Conservation (phyloP, 2,329 filamentous ascomycete genomes). For the Ceratocystis cubensis region DNA sequence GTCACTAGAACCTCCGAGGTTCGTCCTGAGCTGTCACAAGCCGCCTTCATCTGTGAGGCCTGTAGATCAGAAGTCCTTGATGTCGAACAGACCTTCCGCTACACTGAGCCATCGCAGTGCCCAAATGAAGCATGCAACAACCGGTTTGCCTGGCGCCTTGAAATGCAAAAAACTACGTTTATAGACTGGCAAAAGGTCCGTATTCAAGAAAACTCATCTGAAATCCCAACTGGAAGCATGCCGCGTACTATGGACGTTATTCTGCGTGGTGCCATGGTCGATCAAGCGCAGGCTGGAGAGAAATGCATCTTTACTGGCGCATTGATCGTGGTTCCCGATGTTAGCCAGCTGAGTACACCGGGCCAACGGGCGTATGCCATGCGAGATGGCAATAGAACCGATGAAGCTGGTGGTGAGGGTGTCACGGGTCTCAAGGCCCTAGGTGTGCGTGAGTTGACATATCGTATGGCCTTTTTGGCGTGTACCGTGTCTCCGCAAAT, state of each 20-base stretch:
- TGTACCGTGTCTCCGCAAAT: constrained; percentile 82
- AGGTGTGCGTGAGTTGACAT: constrained; percentile 88
- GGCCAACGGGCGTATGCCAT: constrained; percentile 72
- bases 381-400: constrained; percentile 67
- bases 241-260: constrained; percentile 96
- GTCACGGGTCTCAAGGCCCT: constrained; percentile 81
- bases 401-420: constrained; percentile 71
- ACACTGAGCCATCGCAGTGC: constrained; percentile 92
- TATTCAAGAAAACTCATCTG: constrained; percentile 94
- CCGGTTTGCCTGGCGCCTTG: constrained; percentile 84
- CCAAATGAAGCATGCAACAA: constrained; percentile 82
- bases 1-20: constrained; percentile 96
- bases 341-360: constrained; percentile 85
- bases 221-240: constrained; percentile 98
- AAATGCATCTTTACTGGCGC: constrained; percentile 97
- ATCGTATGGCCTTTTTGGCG: constrained; percentile 88
- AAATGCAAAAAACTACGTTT: constrained; percentile 93
- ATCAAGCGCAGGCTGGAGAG: constrained; percentile 91
- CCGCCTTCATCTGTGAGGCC: constrained; percentile 81
- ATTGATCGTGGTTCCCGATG: constrained; percentile 90
- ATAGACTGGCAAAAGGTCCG: constrained; percentile 99
- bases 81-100: constrained; percentile 93
- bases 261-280: constrained; percentile 89
- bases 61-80: constrained; percentile 78
- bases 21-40: constrained; percentile 79